Conservation (phyloP, 2,329 filamentous ascomycete genomes). For the Karstenula rhodostoma region DNA sequence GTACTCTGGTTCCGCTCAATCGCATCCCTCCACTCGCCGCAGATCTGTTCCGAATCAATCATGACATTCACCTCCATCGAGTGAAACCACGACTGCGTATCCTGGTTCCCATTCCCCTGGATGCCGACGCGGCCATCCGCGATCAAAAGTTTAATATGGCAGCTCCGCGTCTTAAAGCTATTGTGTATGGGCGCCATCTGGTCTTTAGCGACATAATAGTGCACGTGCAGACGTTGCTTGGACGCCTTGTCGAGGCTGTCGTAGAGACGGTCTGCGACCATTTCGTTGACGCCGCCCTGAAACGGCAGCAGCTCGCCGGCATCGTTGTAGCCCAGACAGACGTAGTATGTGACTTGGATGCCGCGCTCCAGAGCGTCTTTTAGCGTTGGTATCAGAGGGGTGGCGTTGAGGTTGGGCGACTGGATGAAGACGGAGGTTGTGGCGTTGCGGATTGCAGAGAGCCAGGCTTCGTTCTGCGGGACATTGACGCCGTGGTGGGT, state of each 20-base stretch:
- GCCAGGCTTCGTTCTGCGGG: slow-evolving; percentile 79
- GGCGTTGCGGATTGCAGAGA: slow-evolving; percentile 73
- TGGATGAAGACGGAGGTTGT: slow-evolving; percentile 75
- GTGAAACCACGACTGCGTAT: slow-evolving; percentile 82
- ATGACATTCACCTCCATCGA: slow-evolving; percentile 80
- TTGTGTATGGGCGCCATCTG: slow-evolving; percentile 73
- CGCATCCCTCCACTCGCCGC: slow-evolving; percentile 68
- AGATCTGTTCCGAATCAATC: slow-evolving; percentile 70
- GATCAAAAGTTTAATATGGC: slow-evolving; percentile 81
- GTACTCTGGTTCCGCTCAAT: slow-evolving; percentile 69
- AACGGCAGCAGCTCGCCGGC: slow-evolving; percentile 77
- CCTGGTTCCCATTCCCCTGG: slow-evolving; percentile 79
- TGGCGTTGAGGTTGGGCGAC: slow-evolving; percentile 78
- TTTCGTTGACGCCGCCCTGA: slow-evolving; percentile 79
- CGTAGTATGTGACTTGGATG: slow-evolving; percentile 72
- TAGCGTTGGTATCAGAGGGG: slow-evolving; percentile 70
- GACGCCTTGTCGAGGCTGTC: slow-evolving; percentile 59
- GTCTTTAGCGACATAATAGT: slow-evolving; percentile 79
- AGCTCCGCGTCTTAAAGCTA: slow-evolving; percentile 69
- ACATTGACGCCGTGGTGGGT: slow-evolving; percentile 68
- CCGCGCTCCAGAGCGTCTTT: slow-evolving; percentile 71
- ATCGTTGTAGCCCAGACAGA: slow-evolving; percentile 83
- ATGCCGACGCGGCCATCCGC: slow-evolving; percentile 74
- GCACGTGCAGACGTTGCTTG: slow-evolving; percentile 64
- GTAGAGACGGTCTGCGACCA: slow-evolving; percentile 69